Percentiles rank a stretch among this genome's conserved stretches.
Conservation (phyloP, 164 flowering plant species). For the Annona squamosa region DNA sequence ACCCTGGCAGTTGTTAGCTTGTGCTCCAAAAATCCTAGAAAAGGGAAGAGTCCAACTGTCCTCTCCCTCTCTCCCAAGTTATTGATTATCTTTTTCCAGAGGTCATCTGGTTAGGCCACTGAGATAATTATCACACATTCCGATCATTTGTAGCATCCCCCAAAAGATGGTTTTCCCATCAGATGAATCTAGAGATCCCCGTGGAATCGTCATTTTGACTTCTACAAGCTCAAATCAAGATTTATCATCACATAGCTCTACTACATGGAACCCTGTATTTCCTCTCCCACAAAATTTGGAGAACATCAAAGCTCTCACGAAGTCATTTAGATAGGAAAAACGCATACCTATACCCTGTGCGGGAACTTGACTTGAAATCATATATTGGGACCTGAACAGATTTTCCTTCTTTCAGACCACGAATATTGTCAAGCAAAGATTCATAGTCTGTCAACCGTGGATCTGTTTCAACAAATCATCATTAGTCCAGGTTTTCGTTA, state of each 20-base stretch:
- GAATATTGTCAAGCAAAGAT: constrained; percentile 75
- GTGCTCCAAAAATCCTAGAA: neutral
- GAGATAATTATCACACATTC: neutral
- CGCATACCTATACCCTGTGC: constrained; percentile 79
- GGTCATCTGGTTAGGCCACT: neutral
- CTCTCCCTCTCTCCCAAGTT: too few species aligned
- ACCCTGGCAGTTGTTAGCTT: neutral
- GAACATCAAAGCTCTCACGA: neutral
- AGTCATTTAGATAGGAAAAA: neutral
- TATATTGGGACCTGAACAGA: constrained; percentile 78
- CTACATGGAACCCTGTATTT: neutral
- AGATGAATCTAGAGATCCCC: neutral
- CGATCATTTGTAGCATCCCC: neutral
- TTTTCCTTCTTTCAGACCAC: constrained; percentile 74
- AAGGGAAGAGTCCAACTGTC: neutral
- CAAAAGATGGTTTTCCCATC: neutral
- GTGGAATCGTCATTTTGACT: neutral
- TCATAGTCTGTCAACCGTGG: constrained; percentile 98
- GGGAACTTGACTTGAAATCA: constrained; percentile 91
- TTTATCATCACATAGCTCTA: neutral
- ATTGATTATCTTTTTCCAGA: neutral
- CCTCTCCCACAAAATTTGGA: neutral
- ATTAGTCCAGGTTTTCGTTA: neutral
- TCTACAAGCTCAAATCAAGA: neutral
- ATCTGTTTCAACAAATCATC: constrained; percentile 38